phyloP scores from a whole-genome alignment of 1,284 basidiomycete species.

The Somion occarium region DNA sequence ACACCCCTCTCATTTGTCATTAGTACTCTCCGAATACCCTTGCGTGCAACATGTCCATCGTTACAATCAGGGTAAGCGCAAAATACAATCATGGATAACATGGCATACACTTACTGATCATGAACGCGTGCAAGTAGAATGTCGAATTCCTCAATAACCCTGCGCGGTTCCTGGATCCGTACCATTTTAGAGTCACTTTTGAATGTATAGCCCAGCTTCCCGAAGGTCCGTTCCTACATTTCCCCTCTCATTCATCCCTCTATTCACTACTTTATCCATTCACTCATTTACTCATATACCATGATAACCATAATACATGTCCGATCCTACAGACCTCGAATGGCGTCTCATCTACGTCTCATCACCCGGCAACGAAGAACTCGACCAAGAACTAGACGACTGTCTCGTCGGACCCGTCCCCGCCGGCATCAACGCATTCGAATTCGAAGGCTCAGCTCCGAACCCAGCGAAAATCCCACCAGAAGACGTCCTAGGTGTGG shows the following conservation, averaged over 20 bases:
- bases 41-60: constrained; percentile 1
- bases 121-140: constrained; percentile 40
- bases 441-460: constrained; percentile 82
- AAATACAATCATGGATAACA: neutral
- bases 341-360: constrained; percentile 98
- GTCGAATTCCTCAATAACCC: constrained; percentile 93
- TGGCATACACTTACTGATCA: neutral
- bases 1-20: neutral
- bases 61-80: constrained; percentile 10
- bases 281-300: neutral
- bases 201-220: constrained; percentile 93
- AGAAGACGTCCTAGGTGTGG: constrained; percentile 85
- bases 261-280: too few relatives aligned
- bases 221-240: constrained; percentile 58
- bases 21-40: too few relatives aligned
- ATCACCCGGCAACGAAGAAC: constrained; percentile 85
- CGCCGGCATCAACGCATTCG: constrained; percentile 92
- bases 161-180: constrained; percentile 85
- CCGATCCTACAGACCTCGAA: constrained; percentile 98
- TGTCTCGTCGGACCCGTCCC: constrained; percentile 97
- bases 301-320: too few relatives aligned
- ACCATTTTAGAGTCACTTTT: constrained; percentile 95
- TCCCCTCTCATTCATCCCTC: neutral
- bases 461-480: constrained; percentile 72
- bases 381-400: constrained; percentile 95